Base-by-base conservation (phyloP, 192 early-diverging fungal species). In the Ambispora gerdemannii region DNA sequence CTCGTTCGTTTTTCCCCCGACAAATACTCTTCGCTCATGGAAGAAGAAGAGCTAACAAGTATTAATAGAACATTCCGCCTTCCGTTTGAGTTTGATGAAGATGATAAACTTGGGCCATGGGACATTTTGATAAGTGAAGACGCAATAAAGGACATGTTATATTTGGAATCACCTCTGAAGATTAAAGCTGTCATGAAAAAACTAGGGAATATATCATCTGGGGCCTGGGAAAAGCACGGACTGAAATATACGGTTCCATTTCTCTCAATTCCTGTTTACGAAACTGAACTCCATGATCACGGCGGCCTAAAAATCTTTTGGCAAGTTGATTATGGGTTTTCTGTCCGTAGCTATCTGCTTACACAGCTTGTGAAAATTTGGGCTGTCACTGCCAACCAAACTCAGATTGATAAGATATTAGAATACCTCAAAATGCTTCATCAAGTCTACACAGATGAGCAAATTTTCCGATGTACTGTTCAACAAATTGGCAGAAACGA, bases 61-160 rank as follows among this genome's bases (percentile, higher is more conserved):
- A 7, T 36, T 15, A 36, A 67, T 28, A 20, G 49, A 2, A 38
- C 47, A 31, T 49, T 35, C 17, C 35, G 65, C 8, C 65, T 67
- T 51, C 65, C 65, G 51, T 67, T 67, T 31, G 65, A 67, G 51
- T 67, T 67, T 30, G 27, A 50, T 33, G 65, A 67, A 6, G 20
- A 52, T 33, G 65, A 67, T 31, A 67, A 52, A 0, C 31, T 67
- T 25, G 65, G 65, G 0, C 31, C 47, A 32, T 67, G 65, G 65
- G 65, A 67, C 6, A 22, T 67, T 25, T 20, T 67, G 49, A 38
- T 67, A 22, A 67, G 65, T 30, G 65, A 67, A n/a, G n/a, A n/a
- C n/a, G n/a, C n/a, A n/a, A n/a, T n/a, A n/a, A n/a, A n/a, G n/a
- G n/a, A n/a, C n/a, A 34, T 67, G 65, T 50, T 15, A 32, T 10